Conservation (phyloP, 768 basidiomycete genomes). For the Leccinellum rugosiceps region DNA sequence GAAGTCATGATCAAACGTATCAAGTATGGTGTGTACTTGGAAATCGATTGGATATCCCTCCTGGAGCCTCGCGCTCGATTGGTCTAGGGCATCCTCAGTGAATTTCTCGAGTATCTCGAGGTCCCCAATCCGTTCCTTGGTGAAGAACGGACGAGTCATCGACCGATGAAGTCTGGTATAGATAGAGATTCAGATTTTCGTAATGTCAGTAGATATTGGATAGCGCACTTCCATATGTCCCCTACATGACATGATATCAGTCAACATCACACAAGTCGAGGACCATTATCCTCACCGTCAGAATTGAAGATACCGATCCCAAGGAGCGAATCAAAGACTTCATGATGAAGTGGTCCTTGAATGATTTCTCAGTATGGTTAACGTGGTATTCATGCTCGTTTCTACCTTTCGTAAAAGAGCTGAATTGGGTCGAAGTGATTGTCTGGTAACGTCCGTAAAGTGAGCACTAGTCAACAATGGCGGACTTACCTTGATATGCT, state of each 20-base stretch:
- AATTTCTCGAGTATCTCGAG: slow-evolving; percentile 56
- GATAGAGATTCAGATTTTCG: background rate
- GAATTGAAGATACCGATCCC: slow-evolving; percentile 58
- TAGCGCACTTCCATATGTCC: slow-evolving; percentile 52
- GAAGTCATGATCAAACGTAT: background rate
- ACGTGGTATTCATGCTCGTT: background rate
- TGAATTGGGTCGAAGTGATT: slow-evolving; percentile 41
- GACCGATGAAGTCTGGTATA: background rate
- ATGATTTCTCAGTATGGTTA: slow-evolving; percentile 19
- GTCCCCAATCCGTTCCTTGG: slow-evolving; percentile 48
- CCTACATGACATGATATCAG: slow-evolving; percentile 27
- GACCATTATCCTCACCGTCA: slow-evolving; percentile 35
- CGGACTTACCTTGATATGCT: slow-evolving; percentile 37
- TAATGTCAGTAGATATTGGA: background rate
- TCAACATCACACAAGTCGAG: background rate
- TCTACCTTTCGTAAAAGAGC: slow-evolving; percentile 38
- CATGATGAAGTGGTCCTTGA: slow-evolving; percentile 4
- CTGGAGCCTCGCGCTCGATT: slow-evolving; percentile 40
- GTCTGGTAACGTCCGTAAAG: slow-evolving; percentile 24
- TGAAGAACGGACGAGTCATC: slow-evolving; percentile 61
- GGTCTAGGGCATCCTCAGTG: slow-evolving; percentile 44
- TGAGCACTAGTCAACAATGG: background rate
- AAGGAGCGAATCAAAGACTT: slow-evolving; percentile 30
- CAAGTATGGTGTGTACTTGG: slow-evolving; percentile 35
- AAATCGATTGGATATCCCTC: slow-evolving; percentile 54